Base-by-base conservation (phyloP, 1,139 yeast species). In the Saccharomyces pastorianus region DNA sequence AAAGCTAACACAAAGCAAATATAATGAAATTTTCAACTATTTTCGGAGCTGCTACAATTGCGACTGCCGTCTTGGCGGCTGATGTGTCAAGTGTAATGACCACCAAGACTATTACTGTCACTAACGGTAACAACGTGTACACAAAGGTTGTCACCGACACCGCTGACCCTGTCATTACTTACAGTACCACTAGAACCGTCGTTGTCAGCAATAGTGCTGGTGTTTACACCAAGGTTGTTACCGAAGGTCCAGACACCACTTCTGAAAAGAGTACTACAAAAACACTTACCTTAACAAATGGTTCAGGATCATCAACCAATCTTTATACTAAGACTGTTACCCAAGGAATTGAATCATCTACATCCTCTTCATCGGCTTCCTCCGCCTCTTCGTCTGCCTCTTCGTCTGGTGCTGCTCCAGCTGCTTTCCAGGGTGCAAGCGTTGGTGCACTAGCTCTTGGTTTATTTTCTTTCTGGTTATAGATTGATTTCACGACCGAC, bases 341-440 rank as follows among this genome's bases (percentile, higher is more conserved):
- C 7, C 41, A 32, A 32, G 17, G 9, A 7, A 7, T 32, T 7
- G 41, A 32, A 3, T 70, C 44, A 64, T 57, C 63, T 41, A 56
- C 56, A 31, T 60, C 56, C 26, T 60, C 58, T 13, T 59, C 68
- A 57, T 26, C 23, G 23, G 23, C 28, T 7, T 56, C 65, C 52
- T 20, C 55, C 25, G n/a, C 59, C 23, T 56, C 71, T 23, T 59
- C 63, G 32, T 58, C 64, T 48, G 58, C 68, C 28, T 59, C 67
- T 38, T 48, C 53, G 4, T 20, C 53, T 2, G 32, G 48, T 42
- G 49, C 53, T 9, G 32, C 53, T 26, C 44, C 61, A 17, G 57
- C 59, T 20, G 29, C 59, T 26, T 32, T 32, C 20, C 41, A 32
- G 7, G 41, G 41, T n/a, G 41, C 41, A 32, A 32, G 41, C 9